Evolutionary conservation across 23 red algal genomes (phyloP).

Genomic region (Gracilariopsis chorda): DNA sequence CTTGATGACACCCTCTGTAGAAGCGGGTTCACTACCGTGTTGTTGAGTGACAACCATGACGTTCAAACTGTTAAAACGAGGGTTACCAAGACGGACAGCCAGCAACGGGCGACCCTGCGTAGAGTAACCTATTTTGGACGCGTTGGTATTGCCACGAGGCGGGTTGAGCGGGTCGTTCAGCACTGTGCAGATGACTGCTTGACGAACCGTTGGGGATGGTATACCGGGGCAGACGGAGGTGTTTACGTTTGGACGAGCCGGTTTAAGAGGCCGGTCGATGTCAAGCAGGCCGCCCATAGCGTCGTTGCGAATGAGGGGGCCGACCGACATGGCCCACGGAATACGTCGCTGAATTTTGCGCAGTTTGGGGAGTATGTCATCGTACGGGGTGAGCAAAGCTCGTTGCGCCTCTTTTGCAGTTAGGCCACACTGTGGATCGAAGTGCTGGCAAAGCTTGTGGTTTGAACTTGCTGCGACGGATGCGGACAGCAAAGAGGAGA

Average conservation of each 20-base stretch:
- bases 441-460: not conserved
- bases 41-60: constrained; percentile 5
- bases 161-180: not conserved
- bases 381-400: not conserved
- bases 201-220: not conserved
- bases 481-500: no score
- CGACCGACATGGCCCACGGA: not conserved
- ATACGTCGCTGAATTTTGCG: not conserved
- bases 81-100: not conserved
- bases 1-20: constrained; percentile 3
- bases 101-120: not conserved
- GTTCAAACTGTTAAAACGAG: no score
- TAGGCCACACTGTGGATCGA: not conserved
- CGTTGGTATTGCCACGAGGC: not conserved
- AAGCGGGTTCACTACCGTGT: constrained; percentile 4
- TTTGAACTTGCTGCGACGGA: not conserved
- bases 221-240: not conserved
- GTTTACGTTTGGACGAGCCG: not conserved
- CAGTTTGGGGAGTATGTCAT: not conserved
- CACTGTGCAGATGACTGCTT: constrained; percentile 1
- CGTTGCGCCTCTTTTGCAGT: not conserved
- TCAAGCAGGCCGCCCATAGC: not conserved
- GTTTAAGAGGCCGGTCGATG: not conserved
- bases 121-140: not conserved
- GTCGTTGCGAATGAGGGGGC: not conserved